A percentile compares a stretch with the other conserved stretches of the same genome.
phyloP scores from a whole-genome alignment of 1,139 yeast genomes.

The Eremothecium gossypii region DNA sequence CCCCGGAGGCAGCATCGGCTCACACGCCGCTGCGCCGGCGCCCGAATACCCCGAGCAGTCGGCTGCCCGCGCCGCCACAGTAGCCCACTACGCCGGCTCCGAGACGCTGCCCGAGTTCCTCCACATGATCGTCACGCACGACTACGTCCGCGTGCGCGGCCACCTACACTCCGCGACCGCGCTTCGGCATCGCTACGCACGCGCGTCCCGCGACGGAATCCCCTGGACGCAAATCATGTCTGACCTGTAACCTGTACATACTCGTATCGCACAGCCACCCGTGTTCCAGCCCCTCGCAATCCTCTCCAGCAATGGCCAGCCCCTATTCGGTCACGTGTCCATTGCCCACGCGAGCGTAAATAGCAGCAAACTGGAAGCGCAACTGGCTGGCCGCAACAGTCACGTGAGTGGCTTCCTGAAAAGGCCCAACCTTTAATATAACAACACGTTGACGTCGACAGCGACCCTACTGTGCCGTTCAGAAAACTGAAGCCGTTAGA shows the following conservation, averaged over 20 bases:
- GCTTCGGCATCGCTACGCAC: neutral
- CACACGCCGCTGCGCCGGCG: constrained; percentile 23
- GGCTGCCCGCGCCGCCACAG: neutral
- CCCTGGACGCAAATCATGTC: neutral
- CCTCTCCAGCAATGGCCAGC: too few relatives aligned
- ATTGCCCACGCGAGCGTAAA: too few relatives aligned
- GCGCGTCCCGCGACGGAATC: neutral
- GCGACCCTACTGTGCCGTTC: too few relatives aligned
- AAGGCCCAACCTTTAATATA: too few relatives aligned
- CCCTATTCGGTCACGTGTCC: too few relatives aligned
- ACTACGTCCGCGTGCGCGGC: neutral
- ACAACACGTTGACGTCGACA: too few relatives aligned
- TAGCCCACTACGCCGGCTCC: neutral
- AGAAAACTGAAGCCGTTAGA: too few relatives aligned
- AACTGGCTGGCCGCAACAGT: too few relatives aligned
- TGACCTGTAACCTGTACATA: neutral
- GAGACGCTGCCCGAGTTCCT: neutral
- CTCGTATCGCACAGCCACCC: too few relatives aligned
- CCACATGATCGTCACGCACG: constrained; percentile 1
- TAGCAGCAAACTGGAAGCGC: too few relatives aligned
- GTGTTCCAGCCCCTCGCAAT: too few relatives aligned
- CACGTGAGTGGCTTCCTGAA: too few relatives aligned
- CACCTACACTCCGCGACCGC: neutral
- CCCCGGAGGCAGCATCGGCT: constrained; percentile 89
- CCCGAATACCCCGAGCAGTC: neutral